Evolutionary conservation across 805 yeast genomes (phyloP).

Genomic region (Kuraishia cidri): DNA sequence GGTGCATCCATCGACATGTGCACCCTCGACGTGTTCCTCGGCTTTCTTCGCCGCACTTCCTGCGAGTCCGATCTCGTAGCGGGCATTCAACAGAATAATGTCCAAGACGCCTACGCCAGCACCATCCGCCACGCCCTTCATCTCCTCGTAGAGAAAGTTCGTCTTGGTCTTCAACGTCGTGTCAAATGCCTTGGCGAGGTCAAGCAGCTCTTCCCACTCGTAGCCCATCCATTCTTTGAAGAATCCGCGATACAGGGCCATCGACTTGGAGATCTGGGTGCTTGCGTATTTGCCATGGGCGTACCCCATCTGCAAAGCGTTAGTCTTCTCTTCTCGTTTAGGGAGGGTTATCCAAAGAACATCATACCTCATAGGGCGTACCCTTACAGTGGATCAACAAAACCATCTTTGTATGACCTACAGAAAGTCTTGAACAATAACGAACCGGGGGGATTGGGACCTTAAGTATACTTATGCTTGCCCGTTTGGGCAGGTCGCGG

Average conservation of each 20-base stretch:
- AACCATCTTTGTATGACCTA: no score
- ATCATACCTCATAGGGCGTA: conserved; percentile 7
- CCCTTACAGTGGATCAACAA: conserved; percentile 6
- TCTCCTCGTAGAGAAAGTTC: conserved; percentile 5
- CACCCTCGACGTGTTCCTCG: neutral
- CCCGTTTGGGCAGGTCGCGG: no score
- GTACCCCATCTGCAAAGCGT: conserved; percentile 6
- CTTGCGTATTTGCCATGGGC: conserved; percentile 6
- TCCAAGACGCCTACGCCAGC: conserved; percentile 5
- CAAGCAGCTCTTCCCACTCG: conserved; percentile 4
- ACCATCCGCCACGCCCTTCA: conserved; percentile 7
- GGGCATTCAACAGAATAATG: conserved; percentile 5
- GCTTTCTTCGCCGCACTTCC: conserved; percentile 5
- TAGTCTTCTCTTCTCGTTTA: no score
- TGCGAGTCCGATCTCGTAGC: conserved; percentile 6
- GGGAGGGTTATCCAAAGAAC: no score
- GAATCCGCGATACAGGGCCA: conserved; percentile 2
- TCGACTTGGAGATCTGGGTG: conserved; percentile 1
- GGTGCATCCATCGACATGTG: conserved; percentile 5
- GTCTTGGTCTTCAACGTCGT: conserved; percentile 3
- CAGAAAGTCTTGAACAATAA: no score
- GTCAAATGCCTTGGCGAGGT: conserved; percentile 3
- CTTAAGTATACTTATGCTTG: no score
- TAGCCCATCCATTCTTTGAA: conserved; percentile 4
- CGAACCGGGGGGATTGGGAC: no score